Evolutionary conservation across 345 rosid genomes (phyloP), one percentile per base, ranked within the genome.

Genomic region (Microcos paniculata): DNA sequence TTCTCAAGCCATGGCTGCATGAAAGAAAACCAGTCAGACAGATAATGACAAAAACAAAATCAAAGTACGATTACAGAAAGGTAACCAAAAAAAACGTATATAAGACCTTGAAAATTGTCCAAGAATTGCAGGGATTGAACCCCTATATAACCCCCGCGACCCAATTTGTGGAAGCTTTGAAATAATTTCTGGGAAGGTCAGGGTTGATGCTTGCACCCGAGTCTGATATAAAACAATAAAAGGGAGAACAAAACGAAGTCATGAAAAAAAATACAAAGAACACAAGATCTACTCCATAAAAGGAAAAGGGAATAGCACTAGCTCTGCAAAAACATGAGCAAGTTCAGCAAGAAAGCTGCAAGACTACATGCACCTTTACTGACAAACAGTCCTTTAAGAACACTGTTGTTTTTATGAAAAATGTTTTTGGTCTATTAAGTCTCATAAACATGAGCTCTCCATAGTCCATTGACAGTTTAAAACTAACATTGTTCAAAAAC

Each of bases 101-200:
- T 69, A 81, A 67, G 21, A 96, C 99, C 99, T 96, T 73, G 99
- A 88, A 88, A 96, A 96, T 66, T 96, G 99, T 77, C 99, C 99
- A 64, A 89, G 85, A 80, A 96, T 91, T 65, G 99, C 98, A 66
- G 99, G 99, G 74, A 96, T 87, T 57, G 99, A 96, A 80, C 99
- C 99, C 85, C 88, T 87, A 73, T 96, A 96, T 46, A 96, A 82
- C 70, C 98, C 97, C 56, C 77, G 91, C 6, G 83, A 90, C 77
- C 99, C 99, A 78, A 93, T 86, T 83, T 93, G 87, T 12, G 99
- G 99, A 86, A 96, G 89, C 86, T 90, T 90, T 77, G 97, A 83
- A 77, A 96, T 88, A 55, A 96, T 84, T 78, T 92, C 95, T 24
- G 95, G 96, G 79, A 96, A 92, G 58, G 90, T 85, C 43, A 91